These are phyloP conservation scores for Pontederia crassipes DNA, from an alignment of 176 grass and related monocot genomes.

Conservation along the genomic window DNA sequence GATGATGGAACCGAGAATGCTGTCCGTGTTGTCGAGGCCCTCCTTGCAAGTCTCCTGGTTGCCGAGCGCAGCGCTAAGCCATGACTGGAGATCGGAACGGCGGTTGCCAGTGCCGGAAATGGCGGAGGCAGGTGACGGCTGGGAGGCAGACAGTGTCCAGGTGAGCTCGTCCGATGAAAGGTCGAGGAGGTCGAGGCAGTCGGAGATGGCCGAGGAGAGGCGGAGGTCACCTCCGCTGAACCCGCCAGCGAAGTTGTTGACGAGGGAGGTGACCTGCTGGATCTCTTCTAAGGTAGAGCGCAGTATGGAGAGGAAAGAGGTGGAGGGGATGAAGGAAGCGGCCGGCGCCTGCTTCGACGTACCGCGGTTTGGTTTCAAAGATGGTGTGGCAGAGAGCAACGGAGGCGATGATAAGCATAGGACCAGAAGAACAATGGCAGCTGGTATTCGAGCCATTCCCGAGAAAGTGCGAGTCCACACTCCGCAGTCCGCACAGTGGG, in stretches of 20 bases:
- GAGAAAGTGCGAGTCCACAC: no score
- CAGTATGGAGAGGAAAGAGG: constrained; percentile 29
- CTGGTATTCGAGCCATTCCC: no score
- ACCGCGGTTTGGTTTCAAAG: no score
- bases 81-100: constrained; percentile 45
- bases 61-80: constrained; percentile 71
- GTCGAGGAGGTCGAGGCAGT: constrained; percentile 82
- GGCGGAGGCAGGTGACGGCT: neutral
- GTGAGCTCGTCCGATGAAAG: constrained; percentile 61
- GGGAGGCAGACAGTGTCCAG: constrained; percentile 40
- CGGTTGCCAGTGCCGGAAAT: constrained; percentile 43
- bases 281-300: constrained; percentile 43
- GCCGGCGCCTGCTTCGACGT: neutral
- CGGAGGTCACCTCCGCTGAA: constrained; percentile 33
- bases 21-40: constrained; percentile 41
- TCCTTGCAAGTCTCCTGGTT: constrained; percentile 94
- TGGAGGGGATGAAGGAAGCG: constrained; percentile 9
- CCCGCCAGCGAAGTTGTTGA: constrained; percentile 27
- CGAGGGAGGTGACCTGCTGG: constrained; percentile 11
- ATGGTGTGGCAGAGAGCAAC: no score
- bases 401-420: no score
- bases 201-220: constrained; percentile 52
- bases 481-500: no score
- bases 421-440: no score
- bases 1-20: constrained; percentile 26